Percentiles rank a stretch among this genome's conserved stretches.
Conservation (phyloP, 495 filamentous ascomycete species). For the Talaromyces stipitatus region DNA sequence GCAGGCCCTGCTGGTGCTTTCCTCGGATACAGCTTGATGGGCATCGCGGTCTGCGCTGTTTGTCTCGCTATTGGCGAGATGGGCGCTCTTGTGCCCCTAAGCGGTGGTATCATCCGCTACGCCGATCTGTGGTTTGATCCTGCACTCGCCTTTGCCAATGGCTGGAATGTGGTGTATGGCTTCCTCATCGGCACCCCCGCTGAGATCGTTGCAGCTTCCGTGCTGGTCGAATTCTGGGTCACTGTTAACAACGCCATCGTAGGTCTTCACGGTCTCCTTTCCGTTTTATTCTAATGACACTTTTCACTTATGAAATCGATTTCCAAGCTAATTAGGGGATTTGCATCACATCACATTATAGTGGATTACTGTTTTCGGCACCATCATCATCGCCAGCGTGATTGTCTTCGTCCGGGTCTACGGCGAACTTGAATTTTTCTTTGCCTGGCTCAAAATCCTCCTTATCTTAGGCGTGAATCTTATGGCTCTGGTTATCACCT, state of each 20-base stretch:
- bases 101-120: slow-evolving; percentile 20
- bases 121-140: slow-evolving; percentile 20
- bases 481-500: slow-evolving; percentile 27
- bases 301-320: no score
- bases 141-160: slow-evolving; percentile 21
- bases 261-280: no score
- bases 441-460: slow-evolving; percentile 36
- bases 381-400: slow-evolving; percentile 36
- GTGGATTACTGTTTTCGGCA: slow-evolving; percentile 38
- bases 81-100: slow-evolving; percentile 19
- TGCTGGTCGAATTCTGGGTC: slow-evolving; percentile 43
- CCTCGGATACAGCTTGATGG: slow-evolving; percentile 20
- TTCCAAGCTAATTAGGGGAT: no score
- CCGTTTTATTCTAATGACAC: no score
- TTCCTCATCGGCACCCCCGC: slow-evolving; percentile 28
- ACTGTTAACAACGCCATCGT: slow-evolving; percentile 22
- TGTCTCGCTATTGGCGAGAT: slow-evolving; percentile 19
- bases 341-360: no score
- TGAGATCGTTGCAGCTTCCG: slow-evolving; percentile 34
- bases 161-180: slow-evolving; percentile 23
- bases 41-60: slow-evolving; percentile 14
- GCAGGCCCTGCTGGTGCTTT: slow-evolving; percentile 51
- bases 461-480: slow-evolving; percentile 40
- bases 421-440: slow-evolving; percentile 40
- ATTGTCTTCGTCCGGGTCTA: slow-evolving; percentile 35